Conservation (phyloP, 768 basidiomycete genomes). For the Udeniomyces megalosporus region DNA sequence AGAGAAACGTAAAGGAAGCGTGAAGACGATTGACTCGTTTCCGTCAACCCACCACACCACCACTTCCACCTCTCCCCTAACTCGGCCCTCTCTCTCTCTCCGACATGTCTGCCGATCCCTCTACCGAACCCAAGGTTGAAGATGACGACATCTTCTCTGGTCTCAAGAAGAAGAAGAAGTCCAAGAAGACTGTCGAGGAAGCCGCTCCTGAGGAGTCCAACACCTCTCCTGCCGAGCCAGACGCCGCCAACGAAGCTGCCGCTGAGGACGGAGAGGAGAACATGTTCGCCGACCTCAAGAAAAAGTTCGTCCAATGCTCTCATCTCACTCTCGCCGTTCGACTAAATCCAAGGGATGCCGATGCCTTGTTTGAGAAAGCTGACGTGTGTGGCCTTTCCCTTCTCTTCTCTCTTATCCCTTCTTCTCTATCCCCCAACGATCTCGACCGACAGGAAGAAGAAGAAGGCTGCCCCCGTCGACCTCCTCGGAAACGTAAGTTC, state of each 20-base stretch:
- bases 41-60: neutral
- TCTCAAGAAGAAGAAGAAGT: slow-evolving; percentile 36
- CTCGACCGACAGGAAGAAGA: slow-evolving; percentile 26
- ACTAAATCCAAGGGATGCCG: too few species aligned
- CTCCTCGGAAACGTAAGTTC: slow-evolving; percentile 8
- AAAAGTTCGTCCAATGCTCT: slow-evolving; percentile 40
- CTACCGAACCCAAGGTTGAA: slow-evolving; percentile 24
- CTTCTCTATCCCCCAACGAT: too few species aligned
- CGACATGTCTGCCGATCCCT: slow-evolving; percentile 8
- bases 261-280: slow-evolving; percentile 44
- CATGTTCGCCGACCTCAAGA: slow-evolving; percentile 84
- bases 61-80: neutral
- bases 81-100: neutral
- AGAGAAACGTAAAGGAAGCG: too few species aligned
- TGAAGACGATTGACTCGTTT: too few species aligned
- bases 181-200: slow-evolving; percentile 27
- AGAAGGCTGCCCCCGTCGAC: slow-evolving; percentile 33
- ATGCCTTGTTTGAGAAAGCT: too few species aligned
- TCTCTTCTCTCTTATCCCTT: neutral
- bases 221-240: slow-evolving; percentile 12
- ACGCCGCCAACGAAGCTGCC: slow-evolving; percentile 10
- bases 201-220: slow-evolving; percentile 18
- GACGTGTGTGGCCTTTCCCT: neutral
- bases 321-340: neutral
- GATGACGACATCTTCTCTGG: slow-evolving; percentile 32